phyloP scores from a whole-genome alignment of 2,329 filamentous ascomycete genomes.

The Biscogniauxia sp. region DNA sequence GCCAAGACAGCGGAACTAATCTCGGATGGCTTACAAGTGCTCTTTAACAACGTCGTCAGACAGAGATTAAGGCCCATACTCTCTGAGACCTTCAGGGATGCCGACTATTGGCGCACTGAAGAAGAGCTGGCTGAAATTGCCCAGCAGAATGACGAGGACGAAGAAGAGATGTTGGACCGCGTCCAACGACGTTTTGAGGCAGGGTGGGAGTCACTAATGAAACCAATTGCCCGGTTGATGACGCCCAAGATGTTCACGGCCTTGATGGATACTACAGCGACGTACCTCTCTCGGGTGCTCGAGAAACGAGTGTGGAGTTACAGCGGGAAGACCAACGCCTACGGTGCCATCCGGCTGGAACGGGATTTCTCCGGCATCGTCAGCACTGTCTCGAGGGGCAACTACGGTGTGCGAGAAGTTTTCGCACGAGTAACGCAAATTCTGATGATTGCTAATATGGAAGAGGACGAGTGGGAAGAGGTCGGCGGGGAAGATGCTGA shows the following conservation, averaged over 20 bases:
- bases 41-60: conserved; percentile 86
- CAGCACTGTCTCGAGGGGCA: conserved; percentile 54
- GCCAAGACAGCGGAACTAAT: conserved; percentile 79
- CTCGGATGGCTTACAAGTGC: conserved; percentile 77
- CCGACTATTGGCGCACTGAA: conserved; percentile 74
- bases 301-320: conserved; percentile 87
- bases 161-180: conserved; percentile 58
- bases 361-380: conserved; percentile 71
- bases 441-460: conserved; percentile 73
- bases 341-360: conserved; percentile 69
- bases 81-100: conserved; percentile 84
- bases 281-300: conserved; percentile 72
- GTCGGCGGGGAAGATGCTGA: conserved; percentile 46
- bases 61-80: conserved; percentile 80
- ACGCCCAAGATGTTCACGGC: conserved; percentile 72
- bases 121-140: conserved; percentile 59
- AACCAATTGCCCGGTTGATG: conserved; percentile 80
- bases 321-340: conserved; percentile 73
- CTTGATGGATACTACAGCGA: conserved; percentile 71
- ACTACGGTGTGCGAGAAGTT: conserved; percentile 65
- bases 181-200: conserved; percentile 79
- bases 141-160: conserved; percentile 51
- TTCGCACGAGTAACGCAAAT: conserved; percentile 69
- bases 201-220: conserved; percentile 82
- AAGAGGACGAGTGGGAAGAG: conserved; percentile 78